Conservation (phyloP, 2,329 filamentous ascomycete genomes). For the Passalora sequoiae region DNA sequence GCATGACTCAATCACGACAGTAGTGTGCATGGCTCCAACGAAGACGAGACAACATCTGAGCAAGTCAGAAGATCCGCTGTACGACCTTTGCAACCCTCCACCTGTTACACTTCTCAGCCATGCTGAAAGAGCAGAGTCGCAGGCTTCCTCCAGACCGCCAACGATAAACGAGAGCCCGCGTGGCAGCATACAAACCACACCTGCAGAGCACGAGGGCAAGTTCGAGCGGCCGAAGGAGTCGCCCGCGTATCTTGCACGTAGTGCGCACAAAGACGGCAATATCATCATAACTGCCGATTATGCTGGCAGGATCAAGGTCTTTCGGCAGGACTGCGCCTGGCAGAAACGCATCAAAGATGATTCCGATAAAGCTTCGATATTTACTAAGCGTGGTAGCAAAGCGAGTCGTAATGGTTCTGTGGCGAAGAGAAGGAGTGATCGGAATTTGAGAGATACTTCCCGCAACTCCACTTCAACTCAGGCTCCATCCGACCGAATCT, state of each 20-base stretch:
- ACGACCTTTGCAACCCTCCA: constrained; percentile 91
- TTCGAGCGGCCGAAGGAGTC: constrained; percentile 52
- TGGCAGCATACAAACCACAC: constrained; percentile 31
- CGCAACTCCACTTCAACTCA: constrained; percentile 29
- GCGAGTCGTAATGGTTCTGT: constrained; percentile 46
- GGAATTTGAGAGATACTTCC: constrained; percentile 27
- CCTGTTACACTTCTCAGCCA: constrained; percentile 75
- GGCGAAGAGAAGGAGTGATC: constrained; percentile 36
- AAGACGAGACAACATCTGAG: constrained; percentile 72
- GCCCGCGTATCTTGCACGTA: constrained; percentile 71
- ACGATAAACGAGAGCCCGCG: constrained; percentile 38
- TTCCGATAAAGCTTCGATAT: constrained; percentile 72
- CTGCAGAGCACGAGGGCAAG: constrained; percentile 31
- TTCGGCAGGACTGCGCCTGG: constrained; percentile 88
- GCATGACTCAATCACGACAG: constrained; percentile 81
- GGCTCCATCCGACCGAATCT: constrained; percentile 67
- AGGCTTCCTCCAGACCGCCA: constrained; percentile 44
- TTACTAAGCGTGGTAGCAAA: constrained; percentile 60
- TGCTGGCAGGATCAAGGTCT: constrained; percentile 84
- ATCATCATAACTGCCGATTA: constrained; percentile 91
- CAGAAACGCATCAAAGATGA: constrained; percentile 66
- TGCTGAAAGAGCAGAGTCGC: constrained; percentile 52
- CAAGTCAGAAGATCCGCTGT: constrained; percentile 84
- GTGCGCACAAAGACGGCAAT: constrained; percentile 72
- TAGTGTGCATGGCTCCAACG: constrained; percentile 77